These are phyloP conservation scores for Eimeria sp. DNA, from an alignment of 169 alveolate genomes.

Conservation along the genomic window DNA sequence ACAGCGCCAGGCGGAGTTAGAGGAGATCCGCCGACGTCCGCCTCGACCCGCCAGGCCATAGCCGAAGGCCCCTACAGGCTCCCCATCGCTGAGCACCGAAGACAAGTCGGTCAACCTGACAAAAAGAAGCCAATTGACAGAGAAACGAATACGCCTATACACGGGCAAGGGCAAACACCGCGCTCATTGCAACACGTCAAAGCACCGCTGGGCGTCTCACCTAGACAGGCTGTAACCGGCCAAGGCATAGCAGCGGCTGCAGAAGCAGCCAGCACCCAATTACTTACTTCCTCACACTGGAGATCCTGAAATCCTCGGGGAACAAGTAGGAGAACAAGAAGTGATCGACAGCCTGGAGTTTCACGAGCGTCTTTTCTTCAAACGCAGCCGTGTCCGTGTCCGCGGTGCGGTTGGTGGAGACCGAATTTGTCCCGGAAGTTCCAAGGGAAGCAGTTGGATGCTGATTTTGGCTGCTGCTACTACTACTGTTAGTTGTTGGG, in stretches of 20 bases:
- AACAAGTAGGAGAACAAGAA: conserved; percentile 57
- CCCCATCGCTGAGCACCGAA: conserved; percentile 51
- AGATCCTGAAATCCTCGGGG: conserved; percentile 56
- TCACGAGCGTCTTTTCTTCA: conserved; percentile 63
- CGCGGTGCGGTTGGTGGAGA: conserved; percentile 14
- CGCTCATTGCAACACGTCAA: neutral
- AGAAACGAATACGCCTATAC: neutral
- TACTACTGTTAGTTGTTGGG: neutral
- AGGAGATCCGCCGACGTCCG: conserved; percentile 48
- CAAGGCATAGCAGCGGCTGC: neutral
- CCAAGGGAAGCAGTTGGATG: neutral
- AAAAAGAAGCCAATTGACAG: neutral
- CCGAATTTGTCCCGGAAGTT: neutral
- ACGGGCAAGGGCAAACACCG: neutral
- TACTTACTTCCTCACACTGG: conserved; percentile 62
- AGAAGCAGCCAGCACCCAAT: neutral
- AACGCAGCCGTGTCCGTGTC: conserved; percentile 52
- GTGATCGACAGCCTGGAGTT: conserved; percentile 53
- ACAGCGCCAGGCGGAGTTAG: conserved; percentile 20
- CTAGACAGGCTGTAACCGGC: neutral
- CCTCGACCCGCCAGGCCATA: conserved; percentile 71
- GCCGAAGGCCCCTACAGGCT: conserved; percentile 69
- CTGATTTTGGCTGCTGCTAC: neutral
- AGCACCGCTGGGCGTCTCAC: neutral
- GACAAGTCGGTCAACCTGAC: conserved; percentile 63